Evolutionary conservation across 2,329 filamentous ascomycete species (phyloP), one percentile per base, ranked within the genome.

Genomic region (Curvularia hawaiiensis): DNA sequence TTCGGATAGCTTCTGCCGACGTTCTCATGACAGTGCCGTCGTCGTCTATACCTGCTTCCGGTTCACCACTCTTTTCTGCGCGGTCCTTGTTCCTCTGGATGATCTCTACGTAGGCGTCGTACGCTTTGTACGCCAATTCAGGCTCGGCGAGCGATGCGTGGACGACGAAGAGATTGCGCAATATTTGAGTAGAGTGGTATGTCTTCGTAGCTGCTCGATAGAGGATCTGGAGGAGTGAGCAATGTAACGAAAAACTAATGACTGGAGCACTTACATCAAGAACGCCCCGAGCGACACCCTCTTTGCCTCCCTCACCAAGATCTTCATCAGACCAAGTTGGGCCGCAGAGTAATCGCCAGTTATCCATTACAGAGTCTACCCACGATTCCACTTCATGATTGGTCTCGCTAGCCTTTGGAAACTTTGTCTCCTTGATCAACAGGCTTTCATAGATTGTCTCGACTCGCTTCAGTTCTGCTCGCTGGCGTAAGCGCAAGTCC

Each of bases 181-280:
- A 80, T 60, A 98, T 90, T 10, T 92, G 82, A 1, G 94, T 96
- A 1, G 95, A 99, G 77, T 99, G 95, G 71, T 95, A 99, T 0
- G 93, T 97, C 76, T 95, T 97, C 10, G 90, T 92, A 8, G 94
- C 91, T 22, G 93, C 91, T 39, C 90, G 89, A 76, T 98, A 99
- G 7, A 99, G 82, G 28, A 92, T 90, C 75, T 95, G 43, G 22
- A 44, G 6, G 2, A 5, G 41, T 56, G 10, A 56, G 49, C 16
- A 46, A 24, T 10, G 4, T 31, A 10, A 31, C 14, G 18, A 1
- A 12, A 26, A 6, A 6, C 10, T 3, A 3, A 8, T 30, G 4
- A 11, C 24, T 16, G 24, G 6, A 28, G 18, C 26, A 61, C 74
- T 63, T 75, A 84, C 83, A 68, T 88, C 93, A 40, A 99, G 84